Percentiles rank a stretch among this genome's conserved stretches.
phyloP scores from a whole-genome alignment of 352 stramenopile genomes.

The Phytopythium mirpurense region DNA sequence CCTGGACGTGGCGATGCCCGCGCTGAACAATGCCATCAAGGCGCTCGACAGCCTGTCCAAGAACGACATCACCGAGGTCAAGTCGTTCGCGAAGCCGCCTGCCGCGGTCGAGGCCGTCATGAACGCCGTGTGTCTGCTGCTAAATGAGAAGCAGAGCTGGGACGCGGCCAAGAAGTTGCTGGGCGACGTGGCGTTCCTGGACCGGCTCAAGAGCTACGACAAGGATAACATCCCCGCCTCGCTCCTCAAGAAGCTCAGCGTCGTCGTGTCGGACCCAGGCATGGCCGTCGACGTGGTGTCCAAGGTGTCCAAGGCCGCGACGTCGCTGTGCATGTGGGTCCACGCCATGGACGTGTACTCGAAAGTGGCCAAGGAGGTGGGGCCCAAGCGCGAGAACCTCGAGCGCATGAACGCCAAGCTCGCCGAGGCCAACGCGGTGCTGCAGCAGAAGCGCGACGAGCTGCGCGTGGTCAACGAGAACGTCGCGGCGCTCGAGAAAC shows the following conservation, averaged over 20 bases:
- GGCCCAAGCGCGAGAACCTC: constrained; percentile 88
- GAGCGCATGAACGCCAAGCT: constrained; percentile 91
- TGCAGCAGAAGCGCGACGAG: constrained; percentile 88
- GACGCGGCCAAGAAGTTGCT: constrained; percentile 91
- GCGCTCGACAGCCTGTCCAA: constrained; percentile 89
- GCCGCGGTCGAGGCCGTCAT: constrained; percentile 91
- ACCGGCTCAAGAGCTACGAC: constrained; percentile 90
- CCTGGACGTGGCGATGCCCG: constrained; percentile 90
- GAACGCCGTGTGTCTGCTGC: constrained; percentile 92
- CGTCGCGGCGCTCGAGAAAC: constrained; percentile 82
- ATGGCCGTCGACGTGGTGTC: constrained; percentile 90
- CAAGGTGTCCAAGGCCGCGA: constrained; percentile 91
- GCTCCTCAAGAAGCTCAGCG: constrained; percentile 88
- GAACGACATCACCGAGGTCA: constrained; percentile 93
- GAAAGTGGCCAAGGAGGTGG: constrained; percentile 93
- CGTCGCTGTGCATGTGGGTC: constrained; percentile 92
- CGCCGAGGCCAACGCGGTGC: constrained; percentile 76
- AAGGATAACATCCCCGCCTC: constrained; percentile 92
- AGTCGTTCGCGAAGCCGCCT: constrained; percentile 92
- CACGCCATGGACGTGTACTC: constrained; percentile 95
- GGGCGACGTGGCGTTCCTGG: constrained; percentile 83
- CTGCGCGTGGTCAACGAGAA: constrained; percentile 88
- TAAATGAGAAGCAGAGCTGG: constrained; percentile 93
- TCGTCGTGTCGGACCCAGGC: constrained; percentile 72
- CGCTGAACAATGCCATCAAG: constrained; percentile 86